Evolutionary conservation across 2,329 filamentous ascomycete genomes (phyloP), one percentile per base, ranked within the genome.

Genomic region (Podosphaera leucotricha): DNA sequence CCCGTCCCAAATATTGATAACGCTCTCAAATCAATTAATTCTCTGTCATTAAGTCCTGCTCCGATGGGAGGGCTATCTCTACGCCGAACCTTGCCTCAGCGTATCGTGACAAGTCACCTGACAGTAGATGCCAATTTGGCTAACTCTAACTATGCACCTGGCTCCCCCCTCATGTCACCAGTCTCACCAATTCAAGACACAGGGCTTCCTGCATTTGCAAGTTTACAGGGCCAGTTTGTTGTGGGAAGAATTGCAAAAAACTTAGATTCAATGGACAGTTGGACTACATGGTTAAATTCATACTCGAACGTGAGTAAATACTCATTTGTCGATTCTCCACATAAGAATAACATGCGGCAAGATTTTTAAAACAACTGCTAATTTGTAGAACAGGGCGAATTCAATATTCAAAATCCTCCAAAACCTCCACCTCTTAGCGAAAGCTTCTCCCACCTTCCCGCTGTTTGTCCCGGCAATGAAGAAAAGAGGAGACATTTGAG

Each of bases 381-480:
- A 42, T 20, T 18, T 3, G 11, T 7, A 37, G 7, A 19, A n/a
- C 28, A 61, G 54, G 59, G 59, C 3, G 50, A 53, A 16, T 60
- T 53, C 45, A 60, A 57, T 41, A 42, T 60, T 33, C 55, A 49
- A 2, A 53, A 53, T 38, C 59, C 59, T 15, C 60, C 59, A n/a
- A 45, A 53, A 18, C 57, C 58, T 37, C 58, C 58, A 15, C 49
- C 49, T 15, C 47, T 51, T 4, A 49, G 51, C 15, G 20, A 37
- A 7, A 47, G 44, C 6, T 58, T 60, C 38, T 41, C 46, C 39
- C 56, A 52, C 40, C 53, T 60, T 6, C 51, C 52, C 16, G 53
- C 57, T 6, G 47, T 57, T 2, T 48, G 48, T 28, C 57, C 59
- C 5, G 43, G 46, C 5, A 50, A 55, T 33, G 59, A 60, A 39